A percentile compares a stretch with the other conserved stretches of the same genome.
Conservation (phyloP, 305 asterid species). For the Plantago lanceolata region DNA sequence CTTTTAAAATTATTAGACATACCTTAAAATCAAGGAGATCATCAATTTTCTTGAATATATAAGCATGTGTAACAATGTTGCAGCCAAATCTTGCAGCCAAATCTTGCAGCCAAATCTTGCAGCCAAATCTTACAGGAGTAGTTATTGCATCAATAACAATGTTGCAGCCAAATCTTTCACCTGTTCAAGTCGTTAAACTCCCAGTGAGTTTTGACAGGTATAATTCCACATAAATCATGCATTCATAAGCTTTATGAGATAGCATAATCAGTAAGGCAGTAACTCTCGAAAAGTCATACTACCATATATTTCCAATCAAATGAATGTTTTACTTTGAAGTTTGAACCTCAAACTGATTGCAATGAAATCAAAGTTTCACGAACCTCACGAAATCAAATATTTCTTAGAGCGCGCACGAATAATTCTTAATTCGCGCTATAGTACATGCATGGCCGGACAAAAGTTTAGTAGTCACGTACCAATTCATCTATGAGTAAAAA, state of each 20-base stretch:
- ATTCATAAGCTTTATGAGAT: too few relatives aligned
- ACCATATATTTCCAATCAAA: too few relatives aligned
- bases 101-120: conserved; percentile 86
- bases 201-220: neutral
- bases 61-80: conserved; percentile 73
- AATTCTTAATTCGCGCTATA: too few relatives aligned
- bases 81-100: conserved; percentile 83
- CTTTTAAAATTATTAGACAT: conserved; percentile 19
- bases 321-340: neutral
- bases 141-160: conserved; percentile 83
- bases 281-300: too few relatives aligned
- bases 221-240: neutral
- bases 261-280: too few relatives aligned
- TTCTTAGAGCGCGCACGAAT: too few relatives aligned
- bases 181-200: conserved; percentile 29
- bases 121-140: conserved; percentile 83
- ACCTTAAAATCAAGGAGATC: conserved; percentile 92
- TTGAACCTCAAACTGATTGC: too few relatives aligned
- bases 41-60: conserved; percentile 78
- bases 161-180: conserved; percentile 89
- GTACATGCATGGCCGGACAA: too few relatives aligned
- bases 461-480: too few relatives aligned
- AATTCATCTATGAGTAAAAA: too few relatives aligned
- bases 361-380: neutral
- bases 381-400: too few relatives aligned